phyloP scores from a whole-genome alignment of 2,329 filamentous ascomycete genomes.

The Arthrobotrys entomopaga region DNA sequence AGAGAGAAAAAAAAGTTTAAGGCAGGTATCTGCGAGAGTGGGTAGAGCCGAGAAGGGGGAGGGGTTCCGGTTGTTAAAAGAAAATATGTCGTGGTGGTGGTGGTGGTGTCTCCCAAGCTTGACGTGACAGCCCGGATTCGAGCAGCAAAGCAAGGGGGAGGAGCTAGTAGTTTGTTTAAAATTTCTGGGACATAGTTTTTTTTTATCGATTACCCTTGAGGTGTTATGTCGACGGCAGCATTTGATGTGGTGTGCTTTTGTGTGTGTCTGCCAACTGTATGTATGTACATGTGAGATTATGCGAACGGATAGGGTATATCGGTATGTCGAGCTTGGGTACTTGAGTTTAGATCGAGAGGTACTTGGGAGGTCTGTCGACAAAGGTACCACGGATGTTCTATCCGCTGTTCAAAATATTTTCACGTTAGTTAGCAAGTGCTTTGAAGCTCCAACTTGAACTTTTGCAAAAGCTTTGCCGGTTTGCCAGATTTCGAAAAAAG shows the following conservation, averaged over 20 bases:
- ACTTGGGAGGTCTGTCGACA: conserved; percentile 16
- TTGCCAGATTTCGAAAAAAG: not conserved
- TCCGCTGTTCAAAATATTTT: not conserved
- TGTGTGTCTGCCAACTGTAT: conserved; percentile 40
- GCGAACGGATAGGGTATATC: conserved; percentile 51
- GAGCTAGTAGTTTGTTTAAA: conserved; percentile 10
- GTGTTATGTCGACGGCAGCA: not conserved
- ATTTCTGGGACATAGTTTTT: not conserved
- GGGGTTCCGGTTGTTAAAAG: not conserved
- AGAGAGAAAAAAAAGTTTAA: not conserved
- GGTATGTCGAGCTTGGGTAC: conserved; percentile 34
- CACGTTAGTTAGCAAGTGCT: not conserved
- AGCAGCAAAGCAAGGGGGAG: conserved; percentile 18
- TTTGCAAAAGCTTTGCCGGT: too few species aligned
- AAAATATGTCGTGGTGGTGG: not conserved
- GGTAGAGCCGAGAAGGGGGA: not conserved
- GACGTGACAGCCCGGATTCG: not conserved
- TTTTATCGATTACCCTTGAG: not conserved
- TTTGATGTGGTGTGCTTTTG: not conserved
- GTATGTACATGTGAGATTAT: conserved; percentile 54
- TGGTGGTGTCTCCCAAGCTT: not conserved
- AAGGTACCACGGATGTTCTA: conserved; percentile 31
- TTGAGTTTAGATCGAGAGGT: conserved; percentile 21
- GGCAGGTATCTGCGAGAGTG: conserved; percentile 10
- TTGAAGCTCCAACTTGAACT: not conserved